Evolutionary conservation across 305 asterid species (phyloP).

Genomic region (Solanum aculeatissimum): DNA sequence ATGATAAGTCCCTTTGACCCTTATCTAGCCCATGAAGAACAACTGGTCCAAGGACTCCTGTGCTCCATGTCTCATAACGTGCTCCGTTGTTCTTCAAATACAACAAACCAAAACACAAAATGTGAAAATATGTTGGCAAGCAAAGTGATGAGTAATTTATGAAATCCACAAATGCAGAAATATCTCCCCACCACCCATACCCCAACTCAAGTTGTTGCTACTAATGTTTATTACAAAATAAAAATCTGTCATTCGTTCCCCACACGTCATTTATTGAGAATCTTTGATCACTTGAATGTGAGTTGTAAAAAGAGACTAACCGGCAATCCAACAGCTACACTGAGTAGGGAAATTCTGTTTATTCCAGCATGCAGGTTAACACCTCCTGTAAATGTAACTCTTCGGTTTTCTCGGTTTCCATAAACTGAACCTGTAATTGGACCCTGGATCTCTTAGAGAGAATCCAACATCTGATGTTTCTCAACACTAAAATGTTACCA

Average conservation of each 20-base stretch:
- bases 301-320: slow-evolving; percentile 24
- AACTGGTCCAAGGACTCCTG: slow-evolving; percentile 88
- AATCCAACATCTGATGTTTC: background rate
- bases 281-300: background rate
- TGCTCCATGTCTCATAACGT: slow-evolving; percentile 56
- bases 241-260: background rate
- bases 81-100: slow-evolving; percentile 57
- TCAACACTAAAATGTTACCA: background rate
- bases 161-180: background rate
- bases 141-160: background rate
- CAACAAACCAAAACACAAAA: background rate
- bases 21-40: slow-evolving; percentile 52
- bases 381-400: slow-evolving; percentile 38
- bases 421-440: slow-evolving; percentile 61
- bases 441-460: background rate
- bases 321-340: slow-evolving; percentile 86
- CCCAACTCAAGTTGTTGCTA: background rate
- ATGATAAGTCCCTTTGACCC: slow-evolving; percentile 60
- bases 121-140: background rate
- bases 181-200: background rate
- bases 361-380: slow-evolving; percentile 64
- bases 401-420: slow-evolving; percentile 44
- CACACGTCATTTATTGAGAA: background rate
- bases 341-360: slow-evolving; percentile 65
- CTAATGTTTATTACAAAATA: background rate